A percentile compares a stretch with the other conserved stretches of the same genome.
phyloP scores from a whole-genome alignment of 805 yeast species.

The Spathaspora girioi region DNA sequence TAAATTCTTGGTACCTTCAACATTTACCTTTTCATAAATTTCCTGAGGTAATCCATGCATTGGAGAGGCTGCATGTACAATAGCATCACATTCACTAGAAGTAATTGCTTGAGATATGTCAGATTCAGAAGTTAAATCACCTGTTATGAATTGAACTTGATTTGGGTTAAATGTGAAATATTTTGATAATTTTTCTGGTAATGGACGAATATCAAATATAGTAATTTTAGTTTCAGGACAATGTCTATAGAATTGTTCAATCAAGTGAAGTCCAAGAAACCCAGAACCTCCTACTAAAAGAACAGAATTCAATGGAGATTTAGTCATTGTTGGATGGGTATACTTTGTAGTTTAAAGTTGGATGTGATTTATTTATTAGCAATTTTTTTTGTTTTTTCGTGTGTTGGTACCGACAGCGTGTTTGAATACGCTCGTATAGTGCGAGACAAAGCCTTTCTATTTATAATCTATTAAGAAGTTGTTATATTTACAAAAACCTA shows the following conservation, averaged over 20 bases:
- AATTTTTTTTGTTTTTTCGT: background rate
- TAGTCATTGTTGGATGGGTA: background rate
- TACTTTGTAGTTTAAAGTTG: background rate
- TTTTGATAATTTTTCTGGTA: slow-evolving; percentile 67
- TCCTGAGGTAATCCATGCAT: slow-evolving; percentile 83
- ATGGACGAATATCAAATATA: slow-evolving; percentile 88
- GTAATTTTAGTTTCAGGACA: slow-evolving; percentile 69
- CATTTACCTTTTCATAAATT: slow-evolving; percentile 85
- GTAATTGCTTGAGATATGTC: slow-evolving; percentile 66
- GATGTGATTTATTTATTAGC: background rate
- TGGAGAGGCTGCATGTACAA: slow-evolving; percentile 97
- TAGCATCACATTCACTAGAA: slow-evolving; percentile 59
- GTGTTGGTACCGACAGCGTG: background rate
- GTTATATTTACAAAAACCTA: background rate
- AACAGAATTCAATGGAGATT: slow-evolving; percentile 45
- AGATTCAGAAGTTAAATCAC: slow-evolving; percentile 74
- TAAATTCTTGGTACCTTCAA: slow-evolving; percentile 79
- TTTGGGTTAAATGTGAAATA: slow-evolving; percentile 70
- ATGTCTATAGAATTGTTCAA: slow-evolving; percentile 73
- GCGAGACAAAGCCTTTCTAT: background rate
- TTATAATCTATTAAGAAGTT: background rate
- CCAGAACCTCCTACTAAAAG: slow-evolving; percentile 95
- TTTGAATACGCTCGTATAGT: background rate
- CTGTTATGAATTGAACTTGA: slow-evolving; percentile 61
- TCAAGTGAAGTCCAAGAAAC: slow-evolving; percentile 85